Evolutionary conservation across 176 grass and related monocot genomes (phyloP).

Genomic region (Metroxylon sagu): DNA sequence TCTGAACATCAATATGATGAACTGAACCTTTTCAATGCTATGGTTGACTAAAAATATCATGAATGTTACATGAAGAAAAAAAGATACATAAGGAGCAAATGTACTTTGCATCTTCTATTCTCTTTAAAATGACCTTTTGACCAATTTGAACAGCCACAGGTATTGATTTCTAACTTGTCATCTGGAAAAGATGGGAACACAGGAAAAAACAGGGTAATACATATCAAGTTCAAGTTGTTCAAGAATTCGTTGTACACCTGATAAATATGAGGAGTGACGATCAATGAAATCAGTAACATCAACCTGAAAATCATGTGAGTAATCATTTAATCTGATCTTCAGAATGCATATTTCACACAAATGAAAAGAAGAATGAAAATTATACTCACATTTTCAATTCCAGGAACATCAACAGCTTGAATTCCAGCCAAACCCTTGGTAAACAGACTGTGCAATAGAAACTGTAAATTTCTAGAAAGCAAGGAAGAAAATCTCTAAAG

Average conservation of each 20-base stretch:
- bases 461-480: no score
- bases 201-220: constrained; percentile 52
- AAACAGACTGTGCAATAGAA: constrained; percentile 43
- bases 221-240: constrained; percentile 58
- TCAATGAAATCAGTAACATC: constrained; percentile 61
- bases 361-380: background rate
- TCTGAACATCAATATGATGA: no score
- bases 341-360: background rate
- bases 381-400: constrained; percentile 64
- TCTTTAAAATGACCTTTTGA: no score
- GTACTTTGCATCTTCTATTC: no score
- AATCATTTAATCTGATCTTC: background rate
- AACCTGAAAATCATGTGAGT: constrained; percentile 36
- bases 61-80: no score
- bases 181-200: constrained; percentile 10
- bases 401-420: constrained; percentile 57
- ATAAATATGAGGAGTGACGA: constrained; percentile 61
- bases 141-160: background rate
- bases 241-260: constrained; percentile 37
- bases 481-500: no score
- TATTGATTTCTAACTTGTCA: background rate
- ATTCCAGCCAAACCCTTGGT: constrained; percentile 91
- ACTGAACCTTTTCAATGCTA: no score
- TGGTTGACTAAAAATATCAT: no score
- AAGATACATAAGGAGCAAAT: no score